Conservation (phyloP, 768 basidiomycete species). For the Suillus bovinus region DNA sequence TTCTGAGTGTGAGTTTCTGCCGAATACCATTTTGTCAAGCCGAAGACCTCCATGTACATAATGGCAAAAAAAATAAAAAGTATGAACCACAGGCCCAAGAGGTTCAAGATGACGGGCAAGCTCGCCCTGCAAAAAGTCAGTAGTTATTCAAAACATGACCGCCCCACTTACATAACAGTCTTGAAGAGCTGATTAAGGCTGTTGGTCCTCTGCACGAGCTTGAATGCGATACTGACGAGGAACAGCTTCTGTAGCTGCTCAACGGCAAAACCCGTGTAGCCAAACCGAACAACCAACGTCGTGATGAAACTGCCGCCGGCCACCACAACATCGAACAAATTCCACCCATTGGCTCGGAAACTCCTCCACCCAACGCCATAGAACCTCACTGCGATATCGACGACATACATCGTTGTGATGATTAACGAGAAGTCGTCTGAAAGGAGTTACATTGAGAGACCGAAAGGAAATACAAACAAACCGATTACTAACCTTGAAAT, state of each 20-base stretch:
- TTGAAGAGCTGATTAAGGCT: conserved; percentile 95
- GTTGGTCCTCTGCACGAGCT: conserved; percentile 87
- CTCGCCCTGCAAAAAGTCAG: conserved; percentile 57
- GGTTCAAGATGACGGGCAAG: conserved; percentile 80
- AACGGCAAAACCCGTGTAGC: conserved; percentile 46
- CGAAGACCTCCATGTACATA: conserved; percentile 87
- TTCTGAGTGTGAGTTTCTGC: conserved; percentile 71
- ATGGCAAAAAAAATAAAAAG: conserved; percentile 92
- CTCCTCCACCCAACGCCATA: conserved; percentile 83
- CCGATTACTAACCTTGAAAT: conserved; percentile 54
- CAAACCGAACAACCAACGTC: conserved; percentile 69
- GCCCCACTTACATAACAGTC: conserved; percentile 76
- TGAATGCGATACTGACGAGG: conserved; percentile 90
- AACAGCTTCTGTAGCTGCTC: conserved; percentile 87
- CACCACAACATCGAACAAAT: conserved; percentile 83
- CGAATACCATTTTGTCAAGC: conserved; percentile 81
- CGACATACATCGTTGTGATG: conserved; percentile 67
- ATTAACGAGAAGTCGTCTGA: conserved; percentile 77
- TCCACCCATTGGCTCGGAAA: conserved; percentile 93
- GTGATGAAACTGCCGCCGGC: conserved; percentile 83
- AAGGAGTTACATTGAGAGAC: conserved; percentile 11
- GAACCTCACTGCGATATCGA: conserved; percentile 78
- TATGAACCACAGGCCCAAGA: conserved; percentile 86
- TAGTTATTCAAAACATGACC: neutral
- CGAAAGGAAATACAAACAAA: conserved; percentile 8